Base-by-base conservation (phyloP, 768 basidiomycete species). In the Rhodotorula graminis region DNA sequence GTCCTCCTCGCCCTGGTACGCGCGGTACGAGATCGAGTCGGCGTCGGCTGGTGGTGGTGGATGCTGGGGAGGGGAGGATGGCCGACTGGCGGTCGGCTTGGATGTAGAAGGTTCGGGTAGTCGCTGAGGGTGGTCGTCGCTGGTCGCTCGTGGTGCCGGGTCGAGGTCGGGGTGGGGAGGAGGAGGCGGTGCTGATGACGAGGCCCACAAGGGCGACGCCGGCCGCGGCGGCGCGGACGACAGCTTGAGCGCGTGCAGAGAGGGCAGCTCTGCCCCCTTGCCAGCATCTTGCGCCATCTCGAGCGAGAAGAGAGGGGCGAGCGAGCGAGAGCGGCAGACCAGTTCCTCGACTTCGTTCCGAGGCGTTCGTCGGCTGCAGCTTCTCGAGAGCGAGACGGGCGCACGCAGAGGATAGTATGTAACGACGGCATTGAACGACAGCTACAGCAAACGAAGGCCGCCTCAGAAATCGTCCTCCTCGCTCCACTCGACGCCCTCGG, bases 1-100 rank as follows among this genome's bases (percentile, higher is more conserved):
- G 81, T 93, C 91, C 14, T 85, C 82, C 82, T 92, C 90, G 77
- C 90, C 90, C 63, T 82, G 75, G 80, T 93, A 92, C 76, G 85
- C 85, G 75, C 90, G 86, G 82, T 92, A 93, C 66, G 82, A 78
- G 71, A 89, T 87, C 27, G 50, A 25, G 0, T 37, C 27, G 12
- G 29, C 44, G 8, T 46, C 23, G 12, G 14, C 19, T 10, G 18
- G 14, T 6, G 27, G 14, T 44, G 25, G 15, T 42, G 4, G 3
- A 2, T 29, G 44, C 3, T 9, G 25, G 19, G 33, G 3, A 3
- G 44, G 15, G 8, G 44, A 46, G 44, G 14, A 12, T 14, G 44
- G 14, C 6, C 7, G 44, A 14, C 12, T 46, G 44, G 18, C 44
- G 14, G 18, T 46, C 6, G 44, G 14, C 44, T 2, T 46, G 44